Evolutionary conservation across 768 basidiomycete genomes (phyloP), one percentile per base, ranked within the genome.

Genomic region (Hydnum rufescens): DNA sequence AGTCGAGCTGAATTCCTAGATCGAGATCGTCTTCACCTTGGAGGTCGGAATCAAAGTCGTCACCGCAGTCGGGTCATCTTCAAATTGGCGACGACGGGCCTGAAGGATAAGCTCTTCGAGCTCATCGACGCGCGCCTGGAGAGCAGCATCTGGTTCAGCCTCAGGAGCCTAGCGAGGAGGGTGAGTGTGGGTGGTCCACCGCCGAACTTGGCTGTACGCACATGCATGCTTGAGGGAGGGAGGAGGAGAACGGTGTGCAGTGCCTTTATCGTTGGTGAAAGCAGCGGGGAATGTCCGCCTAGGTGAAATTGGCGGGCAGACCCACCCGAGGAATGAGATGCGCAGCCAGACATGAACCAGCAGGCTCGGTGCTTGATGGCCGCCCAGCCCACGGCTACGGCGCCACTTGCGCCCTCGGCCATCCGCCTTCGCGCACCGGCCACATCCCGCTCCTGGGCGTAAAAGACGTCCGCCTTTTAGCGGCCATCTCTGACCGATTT

Each of bases 111-210:
- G 44, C 8, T 13, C 44, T 25, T 47, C 44, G 1, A 47, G 44
- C 44, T 47, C 44, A 25, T 47, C 13, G 44, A 47, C 25, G 13
- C 44, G 44, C 8, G 44, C 44, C 44, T 47, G 44, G 25, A 47
- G 44, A 13, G 13, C 44, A 8, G 13, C 44, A 39, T 13, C 36
- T 13, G 36, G 13, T 39, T 39, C 8, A 19, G 8, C 8, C 34
- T 19, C 34, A 39, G 19, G 19, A 39, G 19, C 8, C 19, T 8
- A 39, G 34, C 8, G 34, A 8, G 34, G 8, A 8, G 34, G 8
- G 34, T 19, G 8, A 19, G 8, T 19, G 34, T 39, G 34, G 8
- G 19, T 39, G 8, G 8, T 39, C 34, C 19, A 19, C 8, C 19
- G 8, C 34, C 19, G 8, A 19, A 39, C 34, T 8, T 8, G 34